Evolutionary conservation across 441 rosid genomes (phyloP).

Genomic region (Macaranga tanarius): DNA sequence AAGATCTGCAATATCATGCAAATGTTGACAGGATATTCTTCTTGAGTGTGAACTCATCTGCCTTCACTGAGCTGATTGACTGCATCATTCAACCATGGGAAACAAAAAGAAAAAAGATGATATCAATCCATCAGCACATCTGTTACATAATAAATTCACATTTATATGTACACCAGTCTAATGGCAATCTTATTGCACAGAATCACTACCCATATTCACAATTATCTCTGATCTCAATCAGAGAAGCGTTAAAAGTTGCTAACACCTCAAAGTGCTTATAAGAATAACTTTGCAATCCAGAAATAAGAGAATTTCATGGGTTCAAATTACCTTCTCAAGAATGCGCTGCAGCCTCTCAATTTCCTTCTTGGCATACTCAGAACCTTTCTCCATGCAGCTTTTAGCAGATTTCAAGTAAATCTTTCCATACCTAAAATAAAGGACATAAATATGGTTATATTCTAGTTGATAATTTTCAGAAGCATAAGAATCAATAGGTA

Average conservation of each 20-base stretch:
- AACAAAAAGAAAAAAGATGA: not conserved
- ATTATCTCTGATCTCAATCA: not conserved
- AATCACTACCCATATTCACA: not conserved
- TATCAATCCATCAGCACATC: not conserved
- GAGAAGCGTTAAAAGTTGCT: not conserved
- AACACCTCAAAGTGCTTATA: constrained; percentile 9
- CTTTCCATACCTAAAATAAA: constrained; percentile 57
- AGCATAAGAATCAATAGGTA: not conserved
- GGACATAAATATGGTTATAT: not conserved
- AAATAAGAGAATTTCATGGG: not conserved
- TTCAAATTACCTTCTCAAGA: constrained; percentile 63
- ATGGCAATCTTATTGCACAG: no score
- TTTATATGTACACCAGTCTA: not conserved
- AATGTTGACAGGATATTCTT: constrained; percentile 70
- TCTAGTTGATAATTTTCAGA: not conserved
- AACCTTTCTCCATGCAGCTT: constrained; percentile 70
- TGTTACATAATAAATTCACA: not conserved
- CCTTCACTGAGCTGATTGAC: constrained; percentile 86
- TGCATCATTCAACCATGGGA: constrained; percentile 29
- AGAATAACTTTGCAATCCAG: not conserved
- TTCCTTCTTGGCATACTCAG: constrained; percentile 73
- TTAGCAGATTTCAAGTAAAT: constrained; percentile 73
- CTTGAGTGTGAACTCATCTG: constrained; percentile 84
- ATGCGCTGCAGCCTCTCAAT: constrained; percentile 74
- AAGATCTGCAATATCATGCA: constrained; percentile 34